Evolutionary conservation across 1,284 basidiomycete species (phyloP).

Genomic region (Mycena citricolor): DNA sequence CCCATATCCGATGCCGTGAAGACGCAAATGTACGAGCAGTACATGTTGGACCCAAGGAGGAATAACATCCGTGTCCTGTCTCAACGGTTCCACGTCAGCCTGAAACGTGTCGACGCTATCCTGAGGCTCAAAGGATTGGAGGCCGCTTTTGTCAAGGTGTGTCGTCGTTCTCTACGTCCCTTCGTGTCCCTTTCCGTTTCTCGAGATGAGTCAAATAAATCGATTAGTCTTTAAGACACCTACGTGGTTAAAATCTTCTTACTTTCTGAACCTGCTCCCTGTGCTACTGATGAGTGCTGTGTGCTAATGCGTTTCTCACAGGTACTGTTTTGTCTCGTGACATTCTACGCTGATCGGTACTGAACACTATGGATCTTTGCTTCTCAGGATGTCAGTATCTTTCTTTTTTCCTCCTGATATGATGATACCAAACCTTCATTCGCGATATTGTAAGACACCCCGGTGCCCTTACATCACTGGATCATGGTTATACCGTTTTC

Average conservation of each 20-base stretch:
- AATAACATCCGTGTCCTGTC: slow-evolving; percentile 65
- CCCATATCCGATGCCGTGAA: slow-evolving; percentile 67
- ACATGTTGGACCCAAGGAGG: slow-evolving; percentile 53
- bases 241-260: slow-evolving; percentile 58
- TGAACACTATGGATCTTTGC: slow-evolving; percentile 16
- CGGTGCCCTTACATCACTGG: slow-evolving; percentile 59
- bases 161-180: slow-evolving; percentile 32
- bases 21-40: slow-evolving; percentile 53
- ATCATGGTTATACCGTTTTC: slow-evolving; percentile 56
- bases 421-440: slow-evolving; percentile 60
- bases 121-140: slow-evolving; percentile 78
- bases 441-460: slow-evolving; percentile 57
- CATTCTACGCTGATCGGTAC: too few relatives aligned
- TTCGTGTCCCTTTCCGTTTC: slow-evolving; percentile 14
- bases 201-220: slow-evolving; percentile 62
- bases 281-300: too few relatives aligned
- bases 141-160: slow-evolving; percentile 65
- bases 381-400: slow-evolving; percentile 52
- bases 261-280: slow-evolving; percentile 37
- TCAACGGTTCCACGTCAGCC: slow-evolving; percentile 57
- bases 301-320: too few relatives aligned
- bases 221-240: slow-evolving; percentile 88
- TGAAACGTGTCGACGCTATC: slow-evolving; percentile 79
- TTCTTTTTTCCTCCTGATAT: slow-evolving; percentile 21
- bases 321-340: too few relatives aligned